A percentile compares a stretch with the other conserved stretches of the same genome.
Evolutionary conservation across 768 basidiomycete species (phyloP).

Genomic region (Rhodotorula paludigena): DNA sequence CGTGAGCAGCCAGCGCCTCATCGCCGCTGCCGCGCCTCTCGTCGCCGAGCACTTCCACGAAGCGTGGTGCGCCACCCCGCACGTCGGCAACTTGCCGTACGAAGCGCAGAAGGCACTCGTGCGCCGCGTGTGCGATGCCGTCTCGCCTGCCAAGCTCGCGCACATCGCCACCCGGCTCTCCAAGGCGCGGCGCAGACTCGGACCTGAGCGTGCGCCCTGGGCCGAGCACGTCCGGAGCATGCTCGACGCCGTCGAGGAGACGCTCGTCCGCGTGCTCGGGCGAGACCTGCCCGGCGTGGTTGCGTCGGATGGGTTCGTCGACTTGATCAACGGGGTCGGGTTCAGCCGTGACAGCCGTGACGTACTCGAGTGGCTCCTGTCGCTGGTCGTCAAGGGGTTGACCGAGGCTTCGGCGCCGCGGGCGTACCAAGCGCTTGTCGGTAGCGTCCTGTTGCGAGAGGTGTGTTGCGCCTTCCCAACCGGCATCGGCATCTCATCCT

Average conservation of each 20-base stretch:
- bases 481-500: too few relatives aligned
- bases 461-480: constrained; percentile 46
- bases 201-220: constrained; percentile 52
- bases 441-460: constrained; percentile 48
- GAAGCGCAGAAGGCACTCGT: constrained; percentile 64
- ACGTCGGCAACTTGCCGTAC: constrained; percentile 66
- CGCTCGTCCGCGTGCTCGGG: constrained; percentile 61
- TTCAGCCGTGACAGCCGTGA: constrained; percentile 61
- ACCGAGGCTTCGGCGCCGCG: constrained; percentile 60
- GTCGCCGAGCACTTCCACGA: constrained; percentile 80
- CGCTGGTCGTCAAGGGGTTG: constrained; percentile 59
- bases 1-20: constrained; percentile 66
- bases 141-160: constrained; percentile 64
- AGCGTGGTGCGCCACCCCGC: constrained; percentile 67
- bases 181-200: constrained; percentile 55
- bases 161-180: constrained; percentile 55
- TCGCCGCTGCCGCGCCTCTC: constrained; percentile 66
- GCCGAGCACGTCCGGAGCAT: constrained; percentile 63
- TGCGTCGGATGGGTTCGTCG: constrained; percentile 64
- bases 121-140: constrained; percentile 66
- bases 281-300: constrained; percentile 63
- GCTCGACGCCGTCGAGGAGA: constrained; percentile 60
- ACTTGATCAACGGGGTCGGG: constrained; percentile 68
- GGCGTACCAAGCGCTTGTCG: constrained; percentile 58
- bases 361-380: constrained; percentile 65